Evolutionary conservation across 169 alveolate genomes (phyloP).

Genomic region (Amoebophrya sp.): DNA sequence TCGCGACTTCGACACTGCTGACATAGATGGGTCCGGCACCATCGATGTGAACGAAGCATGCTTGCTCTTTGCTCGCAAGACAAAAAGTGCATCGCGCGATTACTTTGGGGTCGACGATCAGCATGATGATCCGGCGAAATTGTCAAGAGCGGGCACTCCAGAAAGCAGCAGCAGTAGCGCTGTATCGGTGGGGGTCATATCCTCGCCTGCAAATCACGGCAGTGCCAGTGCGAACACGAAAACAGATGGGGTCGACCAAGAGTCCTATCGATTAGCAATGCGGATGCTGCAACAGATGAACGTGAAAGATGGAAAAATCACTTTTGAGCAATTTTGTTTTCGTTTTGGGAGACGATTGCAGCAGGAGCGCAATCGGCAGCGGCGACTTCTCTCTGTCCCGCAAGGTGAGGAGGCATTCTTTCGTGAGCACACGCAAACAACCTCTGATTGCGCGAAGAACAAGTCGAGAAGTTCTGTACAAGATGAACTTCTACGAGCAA

Average conservation of each 20-base stretch:
- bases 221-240: too few relatives aligned
- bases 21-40: neutral
- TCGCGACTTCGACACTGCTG: neutral
- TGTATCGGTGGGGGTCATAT: neutral
- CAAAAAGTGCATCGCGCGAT: neutral
- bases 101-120: neutral
- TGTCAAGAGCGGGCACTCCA: neutral
- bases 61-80: neutral
- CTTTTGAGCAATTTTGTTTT: constrained; percentile 3
- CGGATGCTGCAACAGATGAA: constrained; percentile 27
- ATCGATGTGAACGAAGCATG: constrained; percentile 5
- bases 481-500: neutral
- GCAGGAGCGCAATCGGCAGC: neutral
- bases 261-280: neutral
- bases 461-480: neutral
- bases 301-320: constrained; percentile 3
- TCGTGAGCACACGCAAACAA: neutral
- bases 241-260: neutral
- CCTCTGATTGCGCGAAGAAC: neutral
- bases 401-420: neutral
- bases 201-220: neutral
- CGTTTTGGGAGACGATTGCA: neutral
- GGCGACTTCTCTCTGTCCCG: neutral
- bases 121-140: too few relatives aligned
- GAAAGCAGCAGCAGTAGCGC: neutral